A percentile compares a stretch with the other conserved stretches of the same genome.
Evolutionary conservation across 129 eudicot species (phyloP).

Genomic region (Arctium lappa): DNA sequence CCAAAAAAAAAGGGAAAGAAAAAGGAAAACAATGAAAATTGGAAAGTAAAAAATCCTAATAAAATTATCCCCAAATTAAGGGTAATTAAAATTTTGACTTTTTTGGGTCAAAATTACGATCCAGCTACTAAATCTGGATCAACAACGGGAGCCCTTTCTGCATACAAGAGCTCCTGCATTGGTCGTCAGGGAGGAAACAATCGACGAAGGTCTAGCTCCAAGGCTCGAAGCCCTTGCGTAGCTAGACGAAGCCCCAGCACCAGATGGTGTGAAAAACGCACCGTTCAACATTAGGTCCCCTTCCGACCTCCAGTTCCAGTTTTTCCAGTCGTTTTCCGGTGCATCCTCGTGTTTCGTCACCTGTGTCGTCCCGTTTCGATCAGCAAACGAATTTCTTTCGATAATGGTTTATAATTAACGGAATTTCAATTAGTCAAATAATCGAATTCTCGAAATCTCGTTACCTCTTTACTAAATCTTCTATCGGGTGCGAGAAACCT

Average conservation of each 20-base stretch:
- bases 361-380: slow-evolving; percentile 22
- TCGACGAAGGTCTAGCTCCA: slow-evolving; percentile 58
- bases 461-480: slow-evolving; percentile 74
- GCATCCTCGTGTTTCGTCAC: slow-evolving; percentile 84
- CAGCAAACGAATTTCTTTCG: not conserved
- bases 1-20: not conserved
- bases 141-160: slow-evolving; percentile 59
- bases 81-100: not conserved
- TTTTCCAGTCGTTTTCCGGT: slow-evolving; percentile 56
- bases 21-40: not conserved
- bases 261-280: slow-evolving; percentile 58
- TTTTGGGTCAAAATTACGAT: not conserved
- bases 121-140: slow-evolving; percentile 6
- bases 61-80: slow-evolving; percentile 21
- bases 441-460: not conserved
- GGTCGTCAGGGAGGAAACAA: slow-evolving; percentile 44
- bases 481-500: slow-evolving; percentile 76
- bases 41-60: slow-evolving; percentile 21
- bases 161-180: slow-evolving; percentile 55
- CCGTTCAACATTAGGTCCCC: slow-evolving; percentile 78
- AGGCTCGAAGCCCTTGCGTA: slow-evolving; percentile 75
- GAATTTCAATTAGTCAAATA: not conserved
- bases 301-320: slow-evolving; percentile 75
- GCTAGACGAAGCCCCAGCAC: slow-evolving; percentile 56
- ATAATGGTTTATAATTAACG: not conserved